Evolutionary conservation across 352 stramenopile species (phyloP), one percentile per base, ranked within the genome.

Genomic region (Elongisporangium prolatum): DNA sequence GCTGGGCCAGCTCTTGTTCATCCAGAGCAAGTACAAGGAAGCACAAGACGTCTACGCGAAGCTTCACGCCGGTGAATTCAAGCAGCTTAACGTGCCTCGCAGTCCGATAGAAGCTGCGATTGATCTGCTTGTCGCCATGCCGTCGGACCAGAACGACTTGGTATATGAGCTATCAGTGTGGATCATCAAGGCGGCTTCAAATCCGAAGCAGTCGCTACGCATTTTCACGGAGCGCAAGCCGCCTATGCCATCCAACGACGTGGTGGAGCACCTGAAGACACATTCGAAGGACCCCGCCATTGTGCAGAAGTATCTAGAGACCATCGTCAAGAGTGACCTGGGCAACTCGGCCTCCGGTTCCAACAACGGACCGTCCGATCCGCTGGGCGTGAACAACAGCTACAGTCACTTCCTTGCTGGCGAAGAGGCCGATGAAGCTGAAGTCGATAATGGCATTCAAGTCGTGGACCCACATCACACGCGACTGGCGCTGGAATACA

Each of bases 71-170:
- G 87, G 88, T 21, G 75, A 91, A 50, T 85, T 92, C 56, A 88
- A 96, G 52, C 92, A 97, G 52, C 90, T 79, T 0, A 88, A 75
- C 16, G 70, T 96, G 16, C 89, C 91, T 1, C 96, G 86, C 59
- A 93, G 86, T 38, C 78, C 92, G 3, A 81, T 97, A 14, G 86
- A 96, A 50, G 91, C 95, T 16, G 76, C 91, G 3, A 95, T 96
- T 34, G 89, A 97, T 54, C 82, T 93, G 20, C 71, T 98, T 11
- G 74, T 97, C 3, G 67, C 73, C 2, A 75, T 93, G 7, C 76
- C 76, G 2, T 85, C 93, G 56, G 72, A 77, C 1, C 65, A 96
- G 54, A 90, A 91, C 25, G 73, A 86, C 22, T 83, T 97, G 40
- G 88, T 97, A 50, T 97, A 90, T 59, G 84, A 95, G 56, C 73